Base-by-base conservation (phyloP, 768 basidiomycete genomes). In the Tricholoma matsutake region DNA sequence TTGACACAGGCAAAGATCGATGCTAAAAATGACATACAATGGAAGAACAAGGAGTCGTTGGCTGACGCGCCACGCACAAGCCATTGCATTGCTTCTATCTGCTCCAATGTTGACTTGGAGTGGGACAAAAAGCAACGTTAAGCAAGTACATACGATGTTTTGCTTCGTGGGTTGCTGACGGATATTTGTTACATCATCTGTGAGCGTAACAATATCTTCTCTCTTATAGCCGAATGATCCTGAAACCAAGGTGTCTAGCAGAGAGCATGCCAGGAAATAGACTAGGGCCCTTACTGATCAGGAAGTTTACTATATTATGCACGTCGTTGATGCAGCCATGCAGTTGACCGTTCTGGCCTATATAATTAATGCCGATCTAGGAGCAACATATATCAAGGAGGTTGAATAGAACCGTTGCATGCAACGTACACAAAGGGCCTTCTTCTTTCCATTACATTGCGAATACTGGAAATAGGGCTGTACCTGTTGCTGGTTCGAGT, bases 301-400 rank as follows among this genome's bases (percentile, higher is more conserved):
- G 75, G 78, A 98, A 98, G n/a, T 76, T 72, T 66, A 83, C 80
- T 57, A 98, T 84, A 71, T 94, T 96, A 53, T 79, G 73, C 0
- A 88, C 96, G 68, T 99, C 96, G 70, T 98, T 96, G 70, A 96
- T 89, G 70, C 96, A 98, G 9, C 96, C 96, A 0, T 77, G 73
- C 6, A 98, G 78, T 65, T 86, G 82, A n/a, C 82, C 82, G 3
- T 72, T 71, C 65, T 86, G 85, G 1, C 91, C 88, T 20, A 80
- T 70, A 70, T 98, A 98, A 72, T 94, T 94, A 66, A 97, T 92
- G 0, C 96, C 96, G 64, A 97, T 86, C 93, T 94, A 64, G 9
- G 28, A 25, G 9, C 3, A 39, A 34, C 45, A 18, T 18, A 62
- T 35, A 54, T 32, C 20, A 54, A 32, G n/a, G 14, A 9, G 32